These are phyloP conservation scores for Neopestalotiopsis rosae DNA, from an alignment of 2,329 filamentous ascomycete genomes.

Conservation along the genomic window DNA sequence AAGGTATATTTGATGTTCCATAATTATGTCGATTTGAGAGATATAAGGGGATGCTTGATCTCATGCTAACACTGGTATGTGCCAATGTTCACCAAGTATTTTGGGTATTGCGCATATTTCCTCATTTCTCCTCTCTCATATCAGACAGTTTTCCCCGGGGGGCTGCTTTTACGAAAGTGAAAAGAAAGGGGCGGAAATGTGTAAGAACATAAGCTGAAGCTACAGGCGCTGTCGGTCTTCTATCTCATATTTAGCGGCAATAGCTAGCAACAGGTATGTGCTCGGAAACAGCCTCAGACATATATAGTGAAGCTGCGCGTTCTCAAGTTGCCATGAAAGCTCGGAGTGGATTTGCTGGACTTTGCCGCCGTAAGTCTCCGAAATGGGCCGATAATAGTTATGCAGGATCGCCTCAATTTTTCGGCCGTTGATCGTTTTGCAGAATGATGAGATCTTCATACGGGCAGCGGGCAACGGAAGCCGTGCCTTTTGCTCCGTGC, in stretches of 20 bases:
- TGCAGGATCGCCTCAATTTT: neutral
- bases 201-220: too few species aligned
- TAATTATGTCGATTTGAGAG: too few species aligned
- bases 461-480: neutral
- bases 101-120: too few species aligned
- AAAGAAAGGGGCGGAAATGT: too few species aligned
- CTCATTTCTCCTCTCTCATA: too few species aligned
- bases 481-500: neutral
- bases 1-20: too few species aligned
- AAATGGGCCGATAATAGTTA: neutral
- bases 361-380: neutral
- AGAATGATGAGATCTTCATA: neutral
- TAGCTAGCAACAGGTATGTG: neutral
- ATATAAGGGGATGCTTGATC: too few species aligned
- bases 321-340: neutral
- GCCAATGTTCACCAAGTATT: too few species aligned
- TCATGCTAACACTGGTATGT: too few species aligned
- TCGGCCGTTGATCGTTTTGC: neutral
- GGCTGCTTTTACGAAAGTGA: too few species aligned
- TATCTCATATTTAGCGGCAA: neutral
- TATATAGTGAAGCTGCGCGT: neutral
- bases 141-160: too few species aligned
- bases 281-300: neutral
- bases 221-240: too few species aligned
- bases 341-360: neutral